Conservation (phyloP, 2,329 filamentous ascomycete genomes). For the Colletotrichum filicis region DNA sequence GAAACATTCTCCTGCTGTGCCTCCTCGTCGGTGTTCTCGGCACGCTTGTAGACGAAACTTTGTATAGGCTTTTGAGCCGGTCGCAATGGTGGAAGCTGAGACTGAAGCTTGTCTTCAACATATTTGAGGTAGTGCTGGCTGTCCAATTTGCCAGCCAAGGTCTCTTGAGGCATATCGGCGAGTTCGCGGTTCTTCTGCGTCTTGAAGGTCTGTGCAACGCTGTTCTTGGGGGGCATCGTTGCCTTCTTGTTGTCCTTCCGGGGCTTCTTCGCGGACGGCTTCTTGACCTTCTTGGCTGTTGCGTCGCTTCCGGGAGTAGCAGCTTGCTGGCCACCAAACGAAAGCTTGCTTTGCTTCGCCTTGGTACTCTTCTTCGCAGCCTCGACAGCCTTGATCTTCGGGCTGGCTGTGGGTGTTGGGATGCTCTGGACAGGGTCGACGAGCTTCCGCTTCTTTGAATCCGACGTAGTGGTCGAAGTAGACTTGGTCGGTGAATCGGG, state of each 20-base stretch:
- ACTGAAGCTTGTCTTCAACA: slow-evolving; percentile 36
- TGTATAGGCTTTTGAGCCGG: slow-evolving; percentile 36
- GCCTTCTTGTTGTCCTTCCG: slow-evolving; percentile 48
- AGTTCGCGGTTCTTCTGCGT: slow-evolving; percentile 50
- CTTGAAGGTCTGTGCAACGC: slow-evolving; percentile 56
- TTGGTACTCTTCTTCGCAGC: slow-evolving; percentile 53
- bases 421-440: slow-evolving; percentile 60
- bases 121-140: slow-evolving; percentile 38
- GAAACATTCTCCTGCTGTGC: neutral
- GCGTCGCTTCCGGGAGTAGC: slow-evolving; percentile 36
- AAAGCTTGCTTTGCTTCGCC: slow-evolving; percentile 64
- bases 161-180: slow-evolving; percentile 40
- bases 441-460: slow-evolving; percentile 51
- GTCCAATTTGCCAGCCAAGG: slow-evolving; percentile 38
- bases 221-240: slow-evolving; percentile 49
- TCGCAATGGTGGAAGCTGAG: slow-evolving; percentile 40
- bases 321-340: slow-evolving; percentile 47
- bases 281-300: slow-evolving; percentile 41
- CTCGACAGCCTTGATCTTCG: slow-evolving; percentile 55
- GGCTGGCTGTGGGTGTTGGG: slow-evolving; percentile 68
- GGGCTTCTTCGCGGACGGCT: slow-evolving; percentile 44
- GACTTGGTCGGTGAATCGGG: slow-evolving; percentile 39
- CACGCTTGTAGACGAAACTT: slow-evolving; percentile 34
- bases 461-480: slow-evolving; percentile 43
- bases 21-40: neutral